Conservation (phyloP, 208 protist species). For the Tritrichomonas musculus region DNA sequence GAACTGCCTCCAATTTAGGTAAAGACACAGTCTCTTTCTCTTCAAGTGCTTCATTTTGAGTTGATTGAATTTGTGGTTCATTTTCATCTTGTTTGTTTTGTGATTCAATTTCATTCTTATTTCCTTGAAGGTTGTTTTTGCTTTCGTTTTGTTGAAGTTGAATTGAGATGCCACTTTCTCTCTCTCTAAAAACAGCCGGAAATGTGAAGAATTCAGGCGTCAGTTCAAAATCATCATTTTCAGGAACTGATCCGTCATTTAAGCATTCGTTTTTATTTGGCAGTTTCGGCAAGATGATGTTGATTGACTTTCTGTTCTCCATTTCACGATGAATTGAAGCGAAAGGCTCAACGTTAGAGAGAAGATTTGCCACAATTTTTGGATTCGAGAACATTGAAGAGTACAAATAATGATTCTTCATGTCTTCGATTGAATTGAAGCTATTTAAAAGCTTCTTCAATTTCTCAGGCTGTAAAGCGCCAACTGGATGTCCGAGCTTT, state of each 20-base stretch:
- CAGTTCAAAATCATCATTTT: neutral
- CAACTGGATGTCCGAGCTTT: neutral
- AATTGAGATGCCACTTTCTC: neutral
- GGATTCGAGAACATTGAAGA: conserved; percentile 33
- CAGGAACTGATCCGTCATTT: neutral
- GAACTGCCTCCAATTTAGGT: too few species aligned
- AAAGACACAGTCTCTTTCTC: too few species aligned
- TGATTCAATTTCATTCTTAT: too few species aligned
- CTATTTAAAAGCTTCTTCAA: neutral
- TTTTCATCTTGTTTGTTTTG: too few species aligned
- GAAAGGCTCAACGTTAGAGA: conserved; percentile 46
- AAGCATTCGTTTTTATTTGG: neutral
- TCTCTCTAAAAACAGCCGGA: neutral
- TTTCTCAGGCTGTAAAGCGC: neutral
- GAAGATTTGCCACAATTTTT: conserved; percentile 41
- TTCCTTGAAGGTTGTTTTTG: too few species aligned
- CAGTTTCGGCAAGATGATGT: neutral
- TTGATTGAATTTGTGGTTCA: too few species aligned
- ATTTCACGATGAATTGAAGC: conserved; percentile 40
- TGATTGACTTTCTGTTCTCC: neutral
- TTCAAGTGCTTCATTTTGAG: too few species aligned
- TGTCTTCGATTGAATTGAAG: neutral
- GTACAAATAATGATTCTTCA: neutral
- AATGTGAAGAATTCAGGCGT: neutral
- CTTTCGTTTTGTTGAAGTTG: too few species aligned